Base-by-base conservation (phyloP, 2,329 filamentous ascomycete species). In the Lasiodiplodia theobromae region DNA sequence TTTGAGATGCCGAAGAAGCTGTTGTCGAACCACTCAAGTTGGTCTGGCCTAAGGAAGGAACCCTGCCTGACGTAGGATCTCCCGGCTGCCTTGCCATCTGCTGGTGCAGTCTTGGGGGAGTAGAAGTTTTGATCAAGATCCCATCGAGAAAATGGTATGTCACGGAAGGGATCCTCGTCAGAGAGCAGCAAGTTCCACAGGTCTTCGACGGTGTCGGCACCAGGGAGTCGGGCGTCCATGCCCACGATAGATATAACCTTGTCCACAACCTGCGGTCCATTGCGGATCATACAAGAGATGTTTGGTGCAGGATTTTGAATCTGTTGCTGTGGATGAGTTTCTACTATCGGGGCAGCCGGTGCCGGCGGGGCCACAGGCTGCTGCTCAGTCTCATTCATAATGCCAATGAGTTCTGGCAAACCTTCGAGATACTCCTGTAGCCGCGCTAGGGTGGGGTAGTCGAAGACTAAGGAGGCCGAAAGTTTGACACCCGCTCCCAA, bases 21-120 rank as follows among this genome's bases (percentile, higher is more conserved):
- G 16, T 78, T 77, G 64, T 82, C 78, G 51, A 83, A 80, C 1
- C 47, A 51, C 47, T 51, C 47, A 4, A 51, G 18, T 18, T 51
- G 47, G 47, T 51, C 47, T 23, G 47, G 47, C n/a, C 18, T 11
- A 7, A 51, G 47, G 47, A 51, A 51, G 16, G 47, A 14, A 1
- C 47, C 47, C n/a, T 51, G 47, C 47, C n/a, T 51, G 5, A 51
- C 47, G 4, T 51, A 51, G 6, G 47, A 51, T 18, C 47, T 10
- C 2, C 47, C 47, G 18, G 47, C 47, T 23, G 47, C 21, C 18
- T 23, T n/a, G 16, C 47, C 7, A 10, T 51, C 47, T n/a, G 2
- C 37, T 40, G 3, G 2, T 16, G 4, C 37, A 40, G 14, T 6
- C 37, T 40, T 40, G 37, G 47, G 47, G 2, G 7, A n/a, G 47